phyloP scores from a whole-genome alignment of 192 early-diverging fungal genomes.

The Entomortierella beljakovae region DNA sequence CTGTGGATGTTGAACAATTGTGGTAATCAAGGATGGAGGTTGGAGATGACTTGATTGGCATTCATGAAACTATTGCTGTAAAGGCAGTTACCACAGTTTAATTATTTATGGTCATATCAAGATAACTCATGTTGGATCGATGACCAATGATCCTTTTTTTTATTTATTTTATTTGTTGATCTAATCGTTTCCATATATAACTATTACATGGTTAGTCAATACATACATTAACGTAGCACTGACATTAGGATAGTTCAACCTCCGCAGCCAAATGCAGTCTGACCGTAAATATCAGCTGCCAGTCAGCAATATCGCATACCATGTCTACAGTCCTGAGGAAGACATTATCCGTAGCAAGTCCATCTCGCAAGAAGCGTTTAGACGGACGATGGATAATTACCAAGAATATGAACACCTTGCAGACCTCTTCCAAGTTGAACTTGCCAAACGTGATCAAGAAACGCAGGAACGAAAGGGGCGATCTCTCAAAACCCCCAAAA shows the following conservation, averaged over 20 bases:
- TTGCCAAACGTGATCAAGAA: constrained; percentile 25
- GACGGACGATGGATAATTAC: constrained; percentile 47
- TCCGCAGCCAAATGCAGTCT: constrained; percentile 17
- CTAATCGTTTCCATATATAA: background rate
- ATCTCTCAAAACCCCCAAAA: constrained; percentile 16
- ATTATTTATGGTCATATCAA: too few species aligned
- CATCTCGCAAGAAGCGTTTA: constrained; percentile 31
- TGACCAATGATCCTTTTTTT: too few species aligned
- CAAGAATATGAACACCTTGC: constrained; percentile 35
- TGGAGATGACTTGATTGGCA: too few species aligned
- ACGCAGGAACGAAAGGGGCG: constrained; percentile 35
- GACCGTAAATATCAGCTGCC: constrained; percentile 28
- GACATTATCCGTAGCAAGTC: constrained; percentile 15
- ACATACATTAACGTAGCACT: background rate
- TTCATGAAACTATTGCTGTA: too few species aligned
- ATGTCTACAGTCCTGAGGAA: constrained; percentile 40
- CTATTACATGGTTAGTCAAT: too few species aligned
- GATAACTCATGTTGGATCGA: too few species aligned
- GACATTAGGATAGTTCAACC: background rate
- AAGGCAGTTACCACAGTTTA: too few species aligned
- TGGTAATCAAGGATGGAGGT: too few species aligned
- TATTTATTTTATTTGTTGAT: background rate
- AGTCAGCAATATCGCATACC: constrained; percentile 40
- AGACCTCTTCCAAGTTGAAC: constrained; percentile 35
- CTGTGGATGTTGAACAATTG: too few species aligned